Base-by-base conservation (phyloP, 306 rosid genomes). In the Phaseolus lunatus region DNA sequence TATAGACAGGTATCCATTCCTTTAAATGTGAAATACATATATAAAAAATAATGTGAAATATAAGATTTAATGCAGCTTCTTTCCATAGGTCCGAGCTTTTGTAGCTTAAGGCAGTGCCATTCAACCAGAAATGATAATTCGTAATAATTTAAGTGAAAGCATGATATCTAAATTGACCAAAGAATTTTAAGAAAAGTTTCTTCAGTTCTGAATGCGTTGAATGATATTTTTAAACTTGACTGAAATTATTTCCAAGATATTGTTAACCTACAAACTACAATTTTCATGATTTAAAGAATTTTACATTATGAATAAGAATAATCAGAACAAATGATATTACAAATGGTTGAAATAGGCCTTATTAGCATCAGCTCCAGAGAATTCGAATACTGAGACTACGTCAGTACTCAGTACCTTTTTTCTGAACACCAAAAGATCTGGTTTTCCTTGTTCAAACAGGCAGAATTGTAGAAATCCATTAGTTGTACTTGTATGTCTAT, bases 291-390 rank as follows among this genome's bases (percentile, higher is more conserved):
- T 73, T 72, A 61, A 81, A 24, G 47, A 18, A 2, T 11, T 78
- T 70, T 82, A 65, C 77, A 85, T 69, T 18, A 24, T 15, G 27
- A 39, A 43, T 79, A 67, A 72, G 75, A 79, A 72, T 23, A 9
- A 33, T 54, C 49, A 48, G 7, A 79, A 26, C 29, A 57, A 76
- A 83, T 62, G 47, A 76, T 70, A 41, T 47, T 67, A 85, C 83
- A 76, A 12, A 9, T 16, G 48, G 78, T 70, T 78, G 68, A 35
- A 19, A 68, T 50, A 44, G 49, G 48, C 65, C 76, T 73, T 72
- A 67, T 59, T 75, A 50, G 85, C 78, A 84, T 41, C 70, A 72
- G 67, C 73, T 72, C 64, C 20, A 52, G 39, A 83, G 27, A 77
- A 81, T 59, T 52, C 37, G 49, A 29, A 43, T 53, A 73, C 61